Evolutionary conservation across 495 filamentous ascomycete genomes (phyloP), one percentile per base, ranked within the genome.

Genomic region (Margaritispora aquatica): DNA sequence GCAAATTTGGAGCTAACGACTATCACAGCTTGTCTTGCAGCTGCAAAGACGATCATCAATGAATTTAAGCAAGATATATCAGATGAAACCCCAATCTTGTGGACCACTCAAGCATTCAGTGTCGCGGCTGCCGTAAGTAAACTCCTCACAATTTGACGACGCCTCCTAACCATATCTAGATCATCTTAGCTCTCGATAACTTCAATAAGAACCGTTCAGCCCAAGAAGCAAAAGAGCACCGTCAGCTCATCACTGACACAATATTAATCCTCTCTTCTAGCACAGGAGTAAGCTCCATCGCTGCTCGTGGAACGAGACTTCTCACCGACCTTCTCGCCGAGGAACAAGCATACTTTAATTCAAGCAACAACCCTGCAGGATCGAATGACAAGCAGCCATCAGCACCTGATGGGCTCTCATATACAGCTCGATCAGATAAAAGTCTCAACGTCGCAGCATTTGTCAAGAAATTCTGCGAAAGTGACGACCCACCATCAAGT

Each of bases 71-170:
- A 69, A 20, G 65, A 63, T 7, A 61, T 66, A 26, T 58, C 62
- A 10, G 65, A 70, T 15, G 66, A 69, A 1, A 71, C 71, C 11
- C 75, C 75, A 9, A 64, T 74, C n/a, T 52, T 75, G 13, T 77
- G 74, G 74, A 72, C 72, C 22, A 71, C 75, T 44, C 75, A 81
- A 57, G 78, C 79, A 9, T 79, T 82, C 57, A 74, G 77, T n/a
- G 74, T 82, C 26, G 78, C 79, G 23, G 78, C 80, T 0, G 77
- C 58, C 22, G 46, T 58, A 50, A 55, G 52, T 10, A 19, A 20
- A 15, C 19, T 51, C n/a, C 2, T 27, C 26, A 24, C 8, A 19
- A 22, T 47, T n/a, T n/a, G n/a, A n/a, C n/a, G 22, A 51, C 3
- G 2, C 13, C 24, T 15, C 34, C 31, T 44, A 44, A 44, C 38